These are phyloP conservation scores for Nothophoma quercina DNA, from an alignment of 2,329 filamentous ascomycete genomes.

Conservation along the genomic window DNA sequence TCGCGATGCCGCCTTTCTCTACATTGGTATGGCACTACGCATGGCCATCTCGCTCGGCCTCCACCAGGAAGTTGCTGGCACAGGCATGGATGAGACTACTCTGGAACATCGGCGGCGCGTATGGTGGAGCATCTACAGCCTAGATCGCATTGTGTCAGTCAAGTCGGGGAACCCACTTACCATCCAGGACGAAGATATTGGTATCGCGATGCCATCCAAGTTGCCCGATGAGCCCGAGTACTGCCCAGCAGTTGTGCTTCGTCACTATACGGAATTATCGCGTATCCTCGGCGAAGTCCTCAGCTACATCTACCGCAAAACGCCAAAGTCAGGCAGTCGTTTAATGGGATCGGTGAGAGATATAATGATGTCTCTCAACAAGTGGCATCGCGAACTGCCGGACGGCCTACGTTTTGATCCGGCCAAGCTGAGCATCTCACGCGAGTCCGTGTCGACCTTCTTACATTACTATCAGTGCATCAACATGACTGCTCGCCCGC, in stretches of 20 bases:
- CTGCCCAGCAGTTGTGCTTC: constrained; percentile 9
- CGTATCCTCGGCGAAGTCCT: constrained; percentile 9
- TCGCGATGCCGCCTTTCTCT: constrained; percentile 9
- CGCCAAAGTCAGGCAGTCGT: constrained; percentile 6
- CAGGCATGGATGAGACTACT: not conserved
- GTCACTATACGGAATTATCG: constrained; percentile 8
- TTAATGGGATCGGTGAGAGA: constrained; percentile 9
- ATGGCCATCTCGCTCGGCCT: constrained; percentile 8
- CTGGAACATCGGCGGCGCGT: constrained; percentile 8
- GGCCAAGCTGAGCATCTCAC: constrained; percentile 8
- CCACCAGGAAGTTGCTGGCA: constrained; percentile 1
- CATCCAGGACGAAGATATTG: constrained; percentile 13
- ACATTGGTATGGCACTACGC: constrained; percentile 8
- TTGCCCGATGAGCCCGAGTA: constrained; percentile 8
- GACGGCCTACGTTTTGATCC: constrained; percentile 12
- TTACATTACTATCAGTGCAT: constrained; percentile 11
- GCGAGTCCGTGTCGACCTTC: constrained; percentile 9
- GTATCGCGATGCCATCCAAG: constrained; percentile 7
- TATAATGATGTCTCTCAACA: constrained; percentile 11
- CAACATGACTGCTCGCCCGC: constrained; percentile 10
- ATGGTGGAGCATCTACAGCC: constrained; percentile 12
- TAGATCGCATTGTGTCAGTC: constrained; percentile 9
- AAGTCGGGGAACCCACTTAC: constrained; percentile 10
- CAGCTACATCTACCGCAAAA: constrained; percentile 6
- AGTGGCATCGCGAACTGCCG: constrained; percentile 8